A percentile compares a stretch with the other conserved stretches of the same genome.
These are phyloP conservation scores for Plantago major DNA, from an alignment of 257 asterid genomes.

Conservation along the genomic window DNA sequence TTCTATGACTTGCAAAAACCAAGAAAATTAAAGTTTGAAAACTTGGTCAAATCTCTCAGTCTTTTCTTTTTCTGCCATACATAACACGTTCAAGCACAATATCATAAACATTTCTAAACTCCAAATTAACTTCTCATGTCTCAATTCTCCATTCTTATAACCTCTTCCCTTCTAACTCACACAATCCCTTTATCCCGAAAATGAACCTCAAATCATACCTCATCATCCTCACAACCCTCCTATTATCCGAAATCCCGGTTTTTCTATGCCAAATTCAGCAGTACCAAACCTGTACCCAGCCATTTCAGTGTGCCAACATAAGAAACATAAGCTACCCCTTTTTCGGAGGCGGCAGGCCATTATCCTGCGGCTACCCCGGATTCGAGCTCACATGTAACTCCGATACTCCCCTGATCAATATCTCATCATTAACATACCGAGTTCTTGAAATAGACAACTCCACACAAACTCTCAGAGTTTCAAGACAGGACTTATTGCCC, in stretches of 20 bases:
- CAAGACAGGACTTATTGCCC: background rate
- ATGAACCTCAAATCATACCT: constrained; percentile 1
- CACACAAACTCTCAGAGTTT: background rate
- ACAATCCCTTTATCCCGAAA: background rate
- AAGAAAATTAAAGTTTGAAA: too few relatives aligned
- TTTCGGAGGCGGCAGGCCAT: constrained; percentile 32
- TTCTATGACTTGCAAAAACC: too few relatives aligned
- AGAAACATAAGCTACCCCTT: constrained; percentile 24
- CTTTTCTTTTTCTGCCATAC: too few relatives aligned
- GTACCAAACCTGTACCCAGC: constrained; percentile 5
- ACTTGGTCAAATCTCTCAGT: too few relatives aligned
- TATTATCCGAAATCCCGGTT: background rate
- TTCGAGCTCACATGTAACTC: constrained; percentile 27
- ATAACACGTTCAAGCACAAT: too few relatives aligned
- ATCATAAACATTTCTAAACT: too few relatives aligned
- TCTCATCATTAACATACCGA: constrained; percentile 24
- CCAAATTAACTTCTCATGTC: too few relatives aligned
- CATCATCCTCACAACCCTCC: background rate
- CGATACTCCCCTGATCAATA: constrained; percentile 23
- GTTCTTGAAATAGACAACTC: constrained; percentile 12
- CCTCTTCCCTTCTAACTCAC: background rate
- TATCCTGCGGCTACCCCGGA: constrained; percentile 37
- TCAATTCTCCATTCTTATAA: too few relatives aligned
- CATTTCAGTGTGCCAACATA: constrained; percentile 1
- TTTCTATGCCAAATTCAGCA: background rate